Conservation (phyloP, 176 grass and related monocot species). For the Phoenix roebelenii region DNA sequence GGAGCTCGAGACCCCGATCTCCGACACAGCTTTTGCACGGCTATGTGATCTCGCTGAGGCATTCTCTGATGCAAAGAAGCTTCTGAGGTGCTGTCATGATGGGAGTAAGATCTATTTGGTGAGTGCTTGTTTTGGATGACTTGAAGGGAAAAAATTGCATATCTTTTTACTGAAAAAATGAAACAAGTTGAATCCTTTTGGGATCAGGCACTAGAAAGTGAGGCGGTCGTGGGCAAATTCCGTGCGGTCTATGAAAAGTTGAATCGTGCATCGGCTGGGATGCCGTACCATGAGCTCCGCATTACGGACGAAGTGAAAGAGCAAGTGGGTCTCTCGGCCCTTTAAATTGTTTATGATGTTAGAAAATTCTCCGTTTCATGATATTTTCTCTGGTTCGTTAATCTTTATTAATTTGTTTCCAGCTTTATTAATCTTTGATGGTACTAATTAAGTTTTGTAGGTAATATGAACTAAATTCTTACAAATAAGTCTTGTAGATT, state of each 20-base stretch:
- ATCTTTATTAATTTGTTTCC: neutral
- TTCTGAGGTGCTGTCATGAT: constrained; percentile 56
- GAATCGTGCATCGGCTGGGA: constrained; percentile 44
- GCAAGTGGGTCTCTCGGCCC: constrained; percentile 29
- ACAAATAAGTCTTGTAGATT: too few species aligned
- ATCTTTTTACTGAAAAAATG: too few species aligned
- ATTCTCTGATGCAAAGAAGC: constrained; percentile 38
- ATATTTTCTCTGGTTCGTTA: neutral
- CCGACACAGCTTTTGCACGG: constrained; percentile 27
- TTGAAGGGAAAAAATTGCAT: too few species aligned
- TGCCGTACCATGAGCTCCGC: constrained; percentile 45
- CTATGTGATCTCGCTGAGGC: constrained; percentile 29
- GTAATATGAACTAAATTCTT: too few species aligned
- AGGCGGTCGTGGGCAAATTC: constrained; percentile 34
- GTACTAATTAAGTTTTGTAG: too few species aligned
- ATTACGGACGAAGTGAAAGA: constrained; percentile 62
- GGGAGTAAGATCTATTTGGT: constrained; percentile 72
- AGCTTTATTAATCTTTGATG: neutral
- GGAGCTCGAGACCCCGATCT: constrained; percentile 27
- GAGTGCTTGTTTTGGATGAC: neutral
- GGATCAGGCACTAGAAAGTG: constrained; percentile 44
- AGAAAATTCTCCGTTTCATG: neutral
- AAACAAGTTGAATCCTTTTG: too few species aligned
- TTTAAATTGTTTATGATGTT: too few species aligned
- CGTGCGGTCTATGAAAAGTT: constrained; percentile 39